Evolutionary conservation across 306 rosid species (phyloP), one percentile per base, ranked within the genome.

Genomic region (Medicago ruthenica): DNA sequence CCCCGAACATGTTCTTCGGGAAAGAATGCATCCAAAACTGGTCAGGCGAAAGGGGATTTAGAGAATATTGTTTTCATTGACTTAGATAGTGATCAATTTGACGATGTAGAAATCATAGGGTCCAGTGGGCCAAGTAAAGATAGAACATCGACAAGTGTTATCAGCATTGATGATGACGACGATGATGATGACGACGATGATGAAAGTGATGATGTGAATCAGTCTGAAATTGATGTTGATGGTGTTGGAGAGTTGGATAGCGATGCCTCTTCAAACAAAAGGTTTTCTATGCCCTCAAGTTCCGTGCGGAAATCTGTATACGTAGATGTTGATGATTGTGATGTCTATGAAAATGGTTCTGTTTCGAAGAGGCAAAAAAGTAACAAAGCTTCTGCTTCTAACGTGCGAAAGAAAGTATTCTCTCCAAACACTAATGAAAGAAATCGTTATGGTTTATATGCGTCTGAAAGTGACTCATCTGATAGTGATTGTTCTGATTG

Each of bases 401-500:
- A 79, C 69, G 36, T 73, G 70, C 66, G 79, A 9, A 86, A 83
- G 70, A 73, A 74, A 87, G 41, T 82, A 27, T 72, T 53, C 76
- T 78, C 69, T 34, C 75, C 83, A 37, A 86, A 78, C 67, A 67
- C 75, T 65, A 13, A 87, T 31, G 18, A 67, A 20, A 80, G 89
- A 86, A 88, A 86, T 65, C 57, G 76, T 55, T 90, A 81, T 85
- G 92, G 92, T 59, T 76, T 89, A 9, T 72, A 40, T 75, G 76
- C 74, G 31, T 79, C 64, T 59, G 87, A 73, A 61, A 75, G 57
- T 68, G 84, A 70, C 78, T 87, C 90, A 21, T 83, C 89, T 39
- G 93, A 85, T 48, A 83, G 86, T 75, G 97, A 92, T 79, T 86
- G 84, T 81, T 95, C 97, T 44, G 99, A 96, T 67, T 88, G 91